These are phyloP conservation scores for Aspergillus cejpii DNA, from an alignment of 2,329 filamentous ascomycete genomes.

Conservation along the genomic window DNA sequence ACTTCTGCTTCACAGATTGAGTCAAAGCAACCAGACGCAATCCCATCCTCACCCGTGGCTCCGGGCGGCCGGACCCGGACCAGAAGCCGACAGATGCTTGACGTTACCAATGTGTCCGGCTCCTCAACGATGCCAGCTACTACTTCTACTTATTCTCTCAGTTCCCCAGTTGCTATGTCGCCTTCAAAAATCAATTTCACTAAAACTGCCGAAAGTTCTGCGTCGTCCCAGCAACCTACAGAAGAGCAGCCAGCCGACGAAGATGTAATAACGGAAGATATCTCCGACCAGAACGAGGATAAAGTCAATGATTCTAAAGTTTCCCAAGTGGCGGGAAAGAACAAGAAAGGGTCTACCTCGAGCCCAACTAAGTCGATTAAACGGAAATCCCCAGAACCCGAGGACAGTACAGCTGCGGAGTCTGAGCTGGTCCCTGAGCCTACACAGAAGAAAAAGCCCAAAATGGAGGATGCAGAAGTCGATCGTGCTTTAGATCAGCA, in stretches of 20 bases:
- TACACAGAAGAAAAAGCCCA: slow-evolving; percentile 28
- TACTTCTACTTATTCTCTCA: not conserved
- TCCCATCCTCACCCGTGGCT: slow-evolving; percentile 11
- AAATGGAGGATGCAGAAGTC: slow-evolving; percentile 26
- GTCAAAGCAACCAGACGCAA: slow-evolving; percentile 13
- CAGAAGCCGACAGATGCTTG: slow-evolving; percentile 10
- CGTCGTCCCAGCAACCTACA: not conserved
- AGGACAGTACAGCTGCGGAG: slow-evolving; percentile 14
- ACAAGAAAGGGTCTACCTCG: slow-evolving; percentile 11
- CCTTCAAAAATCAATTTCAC: not conserved
- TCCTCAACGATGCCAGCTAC: not conserved
- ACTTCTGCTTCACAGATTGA: slow-evolving; percentile 5
- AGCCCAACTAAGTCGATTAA: slow-evolving; percentile 19
- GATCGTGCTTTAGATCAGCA: slow-evolving; percentile 18
- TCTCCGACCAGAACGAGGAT: not conserved
- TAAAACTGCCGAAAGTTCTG: not conserved
- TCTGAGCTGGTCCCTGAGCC: slow-evolving; percentile 13
- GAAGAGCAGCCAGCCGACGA: not conserved
- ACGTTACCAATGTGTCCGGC: slow-evolving; percentile 5
- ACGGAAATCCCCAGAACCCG: slow-evolving; percentile 23
- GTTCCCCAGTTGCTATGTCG: slow-evolving; percentile 9
- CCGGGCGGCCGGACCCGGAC: slow-evolving; percentile 14
- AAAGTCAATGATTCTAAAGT: slow-evolving; percentile 3
- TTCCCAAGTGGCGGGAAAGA: slow-evolving; percentile 3
- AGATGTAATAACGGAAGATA: not conserved